Evolutionary conservation across 140 eudicot genomes (phyloP).

Genomic region (Senecio squalidus): DNA sequence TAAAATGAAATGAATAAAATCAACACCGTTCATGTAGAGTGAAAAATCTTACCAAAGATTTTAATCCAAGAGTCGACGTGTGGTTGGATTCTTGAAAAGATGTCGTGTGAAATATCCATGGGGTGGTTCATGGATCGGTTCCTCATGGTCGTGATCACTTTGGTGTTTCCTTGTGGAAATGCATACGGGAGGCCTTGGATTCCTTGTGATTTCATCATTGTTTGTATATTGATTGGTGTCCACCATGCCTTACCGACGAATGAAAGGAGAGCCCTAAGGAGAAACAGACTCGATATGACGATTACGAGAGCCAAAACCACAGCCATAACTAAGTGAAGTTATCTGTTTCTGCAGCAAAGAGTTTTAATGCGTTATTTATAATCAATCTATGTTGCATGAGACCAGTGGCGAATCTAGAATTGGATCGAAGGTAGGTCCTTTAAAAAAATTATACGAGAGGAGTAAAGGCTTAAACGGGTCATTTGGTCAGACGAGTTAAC

Average conservation of each 20-base stretch:
- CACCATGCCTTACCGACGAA: constrained; percentile 37
- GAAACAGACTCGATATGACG: constrained; percentile 17
- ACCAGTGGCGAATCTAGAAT: too few relatives aligned
- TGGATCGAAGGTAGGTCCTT: too few relatives aligned
- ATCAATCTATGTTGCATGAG: not conserved
- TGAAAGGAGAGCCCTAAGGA: constrained; percentile 16
- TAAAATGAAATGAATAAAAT: not conserved
- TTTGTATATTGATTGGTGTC: constrained; percentile 38
- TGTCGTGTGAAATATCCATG: constrained; percentile 49
- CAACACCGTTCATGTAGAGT: not conserved
- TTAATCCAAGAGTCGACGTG: constrained; percentile 44
- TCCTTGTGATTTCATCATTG: constrained; percentile 40
- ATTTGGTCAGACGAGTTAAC: too few relatives aligned
- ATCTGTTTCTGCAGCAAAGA: not conserved
- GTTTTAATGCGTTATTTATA: not conserved
- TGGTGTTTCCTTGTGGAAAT: constrained; percentile 47
- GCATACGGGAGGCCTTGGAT: constrained; percentile 35
- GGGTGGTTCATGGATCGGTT: constrained; percentile 34
- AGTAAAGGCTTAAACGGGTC: too few relatives aligned
- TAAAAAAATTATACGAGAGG: too few relatives aligned
- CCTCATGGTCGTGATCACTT: constrained; percentile 34
- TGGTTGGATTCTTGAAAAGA: constrained; percentile 53
- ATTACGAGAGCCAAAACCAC: constrained; percentile 14
- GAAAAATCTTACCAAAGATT: constrained; percentile 33
- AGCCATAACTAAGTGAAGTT: constrained; percentile 20